phyloP scores from a whole-genome alignment of 495 filamentous ascomycete genomes.

The Daldinia vernicosa region DNA sequence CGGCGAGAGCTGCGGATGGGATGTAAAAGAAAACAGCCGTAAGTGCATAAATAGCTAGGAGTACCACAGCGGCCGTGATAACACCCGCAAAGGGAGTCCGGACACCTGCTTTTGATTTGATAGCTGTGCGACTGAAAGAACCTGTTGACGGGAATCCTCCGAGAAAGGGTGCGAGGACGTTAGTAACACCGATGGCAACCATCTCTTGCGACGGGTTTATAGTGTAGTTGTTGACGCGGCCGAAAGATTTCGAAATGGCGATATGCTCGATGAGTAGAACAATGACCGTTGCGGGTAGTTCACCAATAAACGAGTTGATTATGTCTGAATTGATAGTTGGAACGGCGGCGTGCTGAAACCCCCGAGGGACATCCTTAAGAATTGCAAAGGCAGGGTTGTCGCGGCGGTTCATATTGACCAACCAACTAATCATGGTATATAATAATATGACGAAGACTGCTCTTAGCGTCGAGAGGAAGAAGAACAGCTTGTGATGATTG shows the following conservation, averaged over 20 bases:
- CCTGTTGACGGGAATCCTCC: slow-evolving; percentile 95
- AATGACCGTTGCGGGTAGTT: slow-evolving; percentile 85
- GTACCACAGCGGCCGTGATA: slow-evolving; percentile 87
- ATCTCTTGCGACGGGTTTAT: slow-evolving; percentile 97
- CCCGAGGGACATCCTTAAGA: slow-evolving; percentile 78
- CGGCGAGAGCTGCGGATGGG: slow-evolving; percentile 83
- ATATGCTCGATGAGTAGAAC: slow-evolving; percentile 96
- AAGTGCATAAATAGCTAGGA: slow-evolving; percentile 94
- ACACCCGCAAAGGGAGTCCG: slow-evolving; percentile 91
- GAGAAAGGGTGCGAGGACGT: slow-evolving; percentile 91
- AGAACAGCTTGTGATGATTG: slow-evolving; percentile 74
- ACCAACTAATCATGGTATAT: slow-evolving; percentile 90
- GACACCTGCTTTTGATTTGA: slow-evolving; percentile 97
- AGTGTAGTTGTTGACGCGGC: slow-evolving; percentile 96
- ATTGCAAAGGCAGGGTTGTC: slow-evolving; percentile 69
- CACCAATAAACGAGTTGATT: slow-evolving; percentile 66
- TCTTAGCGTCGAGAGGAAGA: slow-evolving; percentile 88
- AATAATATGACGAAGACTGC: slow-evolving; percentile 93
- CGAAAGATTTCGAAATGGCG: slow-evolving; percentile 98
- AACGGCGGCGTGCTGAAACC: slow-evolving; percentile 84
- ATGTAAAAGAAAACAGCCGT: slow-evolving; percentile 96
- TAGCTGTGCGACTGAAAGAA: slow-evolving; percentile 96
- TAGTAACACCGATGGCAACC: slow-evolving; percentile 92
- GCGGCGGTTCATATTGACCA: slow-evolving; percentile 71
- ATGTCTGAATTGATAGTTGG: slow-evolving; percentile 72